Conservation (phyloP, 495 filamentous ascomycete genomes). For the Penicillium cinerascens region DNA sequence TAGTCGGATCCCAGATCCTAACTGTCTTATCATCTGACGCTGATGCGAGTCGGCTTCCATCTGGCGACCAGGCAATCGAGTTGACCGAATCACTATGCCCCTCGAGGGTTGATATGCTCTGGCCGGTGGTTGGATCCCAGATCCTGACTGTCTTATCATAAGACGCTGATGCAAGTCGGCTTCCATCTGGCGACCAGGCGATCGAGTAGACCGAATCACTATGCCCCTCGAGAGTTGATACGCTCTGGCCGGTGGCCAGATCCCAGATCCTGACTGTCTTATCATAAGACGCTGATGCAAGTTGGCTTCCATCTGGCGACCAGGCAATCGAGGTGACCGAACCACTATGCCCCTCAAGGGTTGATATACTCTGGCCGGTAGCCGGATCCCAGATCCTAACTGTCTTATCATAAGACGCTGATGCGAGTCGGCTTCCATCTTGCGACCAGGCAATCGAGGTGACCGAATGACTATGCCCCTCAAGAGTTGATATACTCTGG, state of each 20-base stretch:
- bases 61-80: slow-evolving; percentile 13
- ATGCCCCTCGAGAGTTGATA: background rate
- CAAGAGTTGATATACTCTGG: slow-evolving; percentile 9
- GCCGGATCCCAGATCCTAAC: slow-evolving; percentile 2
- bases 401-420: background rate
- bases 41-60: slow-evolving; percentile 13
- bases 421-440: background rate
- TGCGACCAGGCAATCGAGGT: background rate
- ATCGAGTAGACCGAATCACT: background rate
- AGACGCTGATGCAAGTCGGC: slow-evolving; percentile 6
- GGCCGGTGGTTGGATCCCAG: slow-evolving; percentile 6
- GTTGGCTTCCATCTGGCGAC: background rate
- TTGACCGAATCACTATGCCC: slow-evolving; percentile 3
- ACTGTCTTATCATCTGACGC: slow-evolving; percentile 5
- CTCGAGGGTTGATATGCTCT: slow-evolving; percentile 1
- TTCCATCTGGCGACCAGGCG: slow-evolving; percentile 3
- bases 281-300: background rate
- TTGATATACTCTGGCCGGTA: background rate
- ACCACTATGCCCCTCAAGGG: slow-evolving; percentile 3
- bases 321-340: background rate
- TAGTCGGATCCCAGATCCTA: slow-evolving; percentile 6
- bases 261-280: slow-evolving; percentile 4
- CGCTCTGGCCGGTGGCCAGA: background rate
- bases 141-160: slow-evolving; percentile 6
- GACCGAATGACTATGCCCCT: slow-evolving; percentile 7